Base-by-base conservation (phyloP, 192 early-diverging fungal species). In the Coemansia nantahalensis region DNA sequence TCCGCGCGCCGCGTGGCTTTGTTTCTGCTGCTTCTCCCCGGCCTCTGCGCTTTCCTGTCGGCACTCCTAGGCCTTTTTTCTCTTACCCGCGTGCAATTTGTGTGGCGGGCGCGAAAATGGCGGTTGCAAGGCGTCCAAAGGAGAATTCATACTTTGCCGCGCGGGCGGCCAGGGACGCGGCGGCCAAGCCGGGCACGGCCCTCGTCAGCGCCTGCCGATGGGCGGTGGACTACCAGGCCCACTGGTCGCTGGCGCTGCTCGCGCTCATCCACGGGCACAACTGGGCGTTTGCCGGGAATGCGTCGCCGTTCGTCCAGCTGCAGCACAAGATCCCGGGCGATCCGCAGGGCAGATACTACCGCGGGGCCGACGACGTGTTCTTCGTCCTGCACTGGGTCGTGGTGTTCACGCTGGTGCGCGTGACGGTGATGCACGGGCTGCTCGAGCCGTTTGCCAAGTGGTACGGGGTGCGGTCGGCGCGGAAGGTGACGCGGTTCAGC, bases 331-430 rank as follows among this genome's bases (percentile, higher is more conserved):
- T 65, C n/a, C 44, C 62, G 9, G 51, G 46, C 24, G 70, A 66
- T 39, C 30, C 47, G 24, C 58, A 74, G 59, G 70, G 59, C 28
- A 44, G 72, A 28, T 76, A 64, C 48, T 42, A 54, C 18, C 72
- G 72, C 49, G 72, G 72, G 15, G 5, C 16, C 11, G 18, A 34
- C 30, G 77, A 79, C 41, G 15, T 55, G 18, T 79, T 69, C 33
- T 83, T 80, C 54, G 71, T 86, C 17, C 23, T 39, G 32, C 79
- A 83, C 66, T 88, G 84, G 83, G 67, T 83, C 34, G 52, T 87
- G 11, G 71, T 68, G 15, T 90, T 87, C 45, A 90, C 88, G 19
- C 79, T 83, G n/a, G 52, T 86, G 21, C 80, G 88, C 15, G 82
- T 80, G 15, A 44, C 39, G 14, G 40, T 59, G 24, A 79, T 79